Base-by-base conservation (phyloP, 306 rosid species). In the Dalbergia cochinchinensis region DNA sequence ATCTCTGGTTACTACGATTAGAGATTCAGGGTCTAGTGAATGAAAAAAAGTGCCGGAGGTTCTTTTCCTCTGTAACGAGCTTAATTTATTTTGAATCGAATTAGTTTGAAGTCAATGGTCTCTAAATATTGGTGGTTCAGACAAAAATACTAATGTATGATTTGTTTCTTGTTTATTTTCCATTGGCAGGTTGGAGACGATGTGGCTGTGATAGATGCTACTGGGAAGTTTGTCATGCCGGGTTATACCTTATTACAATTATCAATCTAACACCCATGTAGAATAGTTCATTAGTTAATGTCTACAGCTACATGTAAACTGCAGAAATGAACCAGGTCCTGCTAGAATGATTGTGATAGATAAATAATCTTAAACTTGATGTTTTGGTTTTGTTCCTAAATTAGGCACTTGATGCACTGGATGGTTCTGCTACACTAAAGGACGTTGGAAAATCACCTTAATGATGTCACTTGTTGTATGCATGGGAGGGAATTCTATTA, bases 141-240 rank as follows among this genome's bases (percentile, higher is more conserved):
- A 15, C 19, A 6, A 13, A 50, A 50, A 6, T 11, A 50, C 5
- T 15, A 12, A 13, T 13, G 16, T 13, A 68, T 62, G 77, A 62
- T 65, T 26, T 37, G 4, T 55, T 76, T 42, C 39, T 57, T 26
- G 31, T 76, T 61, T 26, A 4, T 77, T 78, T 83, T 74, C 65
- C 77, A 68, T 68, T 66, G 73, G 41, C 82, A 94, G 97, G 97
- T 90, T 60, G 91, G 89, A 16, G 97, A 92, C 78, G 97, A 91
- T 34, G 97, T 94, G 60, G 80, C 81, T 6, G 95, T 94, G 66
- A 74, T 94, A 18, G 97, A 94, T 85, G 99, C 99, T 74, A 90
- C 91, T 54, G 97, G 95, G 71, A 94, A 94, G 86, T 91, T 76
- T 91, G 97, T 94, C 78, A 94, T 94, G 97, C 99, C 99, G 73